phyloP scores from a whole-genome alignment of 768 basidiomycete genomes.

The Udeniomyces megalosporus region DNA sequence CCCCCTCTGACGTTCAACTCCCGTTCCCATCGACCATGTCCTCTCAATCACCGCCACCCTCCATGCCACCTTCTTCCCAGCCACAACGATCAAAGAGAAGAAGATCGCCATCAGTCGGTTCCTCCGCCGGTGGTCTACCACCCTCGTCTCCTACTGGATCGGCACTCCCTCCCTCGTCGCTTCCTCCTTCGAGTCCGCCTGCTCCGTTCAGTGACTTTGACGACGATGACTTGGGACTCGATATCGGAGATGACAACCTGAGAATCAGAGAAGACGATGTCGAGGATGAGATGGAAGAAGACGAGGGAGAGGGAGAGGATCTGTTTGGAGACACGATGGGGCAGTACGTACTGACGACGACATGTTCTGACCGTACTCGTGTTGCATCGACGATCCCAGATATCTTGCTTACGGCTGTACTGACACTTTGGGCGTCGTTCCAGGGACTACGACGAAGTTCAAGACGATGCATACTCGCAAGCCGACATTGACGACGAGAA shows the following conservation, averaged over 20 bases:
- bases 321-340: neutral
- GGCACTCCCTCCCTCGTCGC: conserved; percentile 41
- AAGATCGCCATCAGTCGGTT: conserved; percentile 17
- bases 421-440: neutral
- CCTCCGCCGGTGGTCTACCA: conserved; percentile 17
- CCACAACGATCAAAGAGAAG: conserved; percentile 25
- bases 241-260: conserved; percentile 28
- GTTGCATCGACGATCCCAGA: too few relatives aligned
- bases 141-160: conserved; percentile 19
- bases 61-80: conserved; percentile 23
- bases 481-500: conserved; percentile 69
- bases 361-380: neutral
- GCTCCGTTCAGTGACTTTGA: conserved; percentile 74
- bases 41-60: neutral
- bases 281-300: conserved; percentile 33
- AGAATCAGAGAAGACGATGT: conserved; percentile 24
- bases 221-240: conserved; percentile 52
- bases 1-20: too few relatives aligned
- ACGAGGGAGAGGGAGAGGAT: conserved; percentile 14
- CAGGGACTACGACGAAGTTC: conserved; percentile 68
- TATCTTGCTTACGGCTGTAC: too few relatives aligned
- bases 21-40: neutral
- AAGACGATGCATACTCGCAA: conserved; percentile 69
- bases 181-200: conserved; percentile 74
- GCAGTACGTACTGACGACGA: conserved; percentile 1